Conservation (phyloP, 164 flowering plant genomes). For the Nelumbo lutea region DNA sequence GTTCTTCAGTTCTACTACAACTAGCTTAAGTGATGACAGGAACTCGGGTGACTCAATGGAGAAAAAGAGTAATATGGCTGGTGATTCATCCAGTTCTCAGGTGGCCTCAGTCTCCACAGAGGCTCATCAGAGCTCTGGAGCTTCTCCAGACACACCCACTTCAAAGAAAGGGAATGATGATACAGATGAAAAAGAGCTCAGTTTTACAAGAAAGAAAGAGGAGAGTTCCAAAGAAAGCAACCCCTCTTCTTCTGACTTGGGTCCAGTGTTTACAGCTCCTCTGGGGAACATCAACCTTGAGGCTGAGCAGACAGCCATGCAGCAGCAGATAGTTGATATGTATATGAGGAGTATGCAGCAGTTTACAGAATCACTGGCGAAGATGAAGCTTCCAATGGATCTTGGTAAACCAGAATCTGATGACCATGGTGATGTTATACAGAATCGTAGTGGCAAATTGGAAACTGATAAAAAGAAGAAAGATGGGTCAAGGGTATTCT, state of each 20-base stretch:
- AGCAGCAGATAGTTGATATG: slow-evolving; percentile 86
- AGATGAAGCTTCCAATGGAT: slow-evolving; percentile 93
- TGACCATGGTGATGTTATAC: slow-evolving; percentile 32
- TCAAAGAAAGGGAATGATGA: slow-evolving; percentile 36
- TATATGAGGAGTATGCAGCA: slow-evolving; percentile 97
- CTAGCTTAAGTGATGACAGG: slow-evolving; percentile 58
- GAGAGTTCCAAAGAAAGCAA: slow-evolving; percentile 24
- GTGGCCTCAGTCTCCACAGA: slow-evolving; percentile 21
- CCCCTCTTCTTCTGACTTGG: slow-evolving; percentile 21
- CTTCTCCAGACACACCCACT: slow-evolving; percentile 52
- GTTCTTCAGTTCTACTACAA: slow-evolving; percentile 51
- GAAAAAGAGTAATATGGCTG: slow-evolving; percentile 29
- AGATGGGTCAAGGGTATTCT: slow-evolving; percentile 75
- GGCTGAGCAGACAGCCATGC: slow-evolving; percentile 74
- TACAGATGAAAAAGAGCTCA: slow-evolving; percentile 22
- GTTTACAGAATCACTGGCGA: slow-evolving; percentile 78
- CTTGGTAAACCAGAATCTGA: slow-evolving; percentile 38
- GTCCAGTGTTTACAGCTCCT: slow-evolving; percentile 44
- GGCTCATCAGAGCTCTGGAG: slow-evolving; percentile 20
- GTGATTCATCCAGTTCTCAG: slow-evolving; percentile 26
- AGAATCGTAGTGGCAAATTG: slow-evolving; percentile 22
- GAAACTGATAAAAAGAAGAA: slow-evolving; percentile 52
- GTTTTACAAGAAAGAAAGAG: slow-evolving; percentile 27
- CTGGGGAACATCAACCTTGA: slow-evolving; percentile 41
- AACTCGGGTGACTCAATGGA: slow-evolving; percentile 44